Evolutionary conservation across 2,329 filamentous ascomycete species (phyloP).

Genomic region (Penicillium sp.): DNA sequence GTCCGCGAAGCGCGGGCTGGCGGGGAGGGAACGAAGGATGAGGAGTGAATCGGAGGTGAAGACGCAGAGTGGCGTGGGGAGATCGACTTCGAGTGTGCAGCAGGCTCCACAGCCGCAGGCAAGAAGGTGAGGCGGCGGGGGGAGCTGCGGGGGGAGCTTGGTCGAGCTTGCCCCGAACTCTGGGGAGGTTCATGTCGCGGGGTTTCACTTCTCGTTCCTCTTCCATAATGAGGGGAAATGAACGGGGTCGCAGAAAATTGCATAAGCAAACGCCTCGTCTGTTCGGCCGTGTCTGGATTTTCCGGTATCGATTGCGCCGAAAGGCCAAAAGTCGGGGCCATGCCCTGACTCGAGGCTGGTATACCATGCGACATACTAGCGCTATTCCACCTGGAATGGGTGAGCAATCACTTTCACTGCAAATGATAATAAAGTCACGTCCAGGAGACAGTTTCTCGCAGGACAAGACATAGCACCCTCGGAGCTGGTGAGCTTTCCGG

Average conservation of each 20-base stretch:
- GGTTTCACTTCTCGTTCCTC: neutral
- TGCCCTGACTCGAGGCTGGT: neutral
- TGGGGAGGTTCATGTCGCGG: neutral
- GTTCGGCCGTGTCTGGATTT: neutral
- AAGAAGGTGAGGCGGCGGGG: neutral
- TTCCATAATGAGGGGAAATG: neutral
- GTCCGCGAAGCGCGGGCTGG: neutral
- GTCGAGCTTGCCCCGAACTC: neutral
- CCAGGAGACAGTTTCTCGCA: neutral
- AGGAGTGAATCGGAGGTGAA: neutral
- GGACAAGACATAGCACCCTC: neutral
- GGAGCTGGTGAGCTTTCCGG: neutral
- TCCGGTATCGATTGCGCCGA: neutral
- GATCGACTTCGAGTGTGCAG: neutral
- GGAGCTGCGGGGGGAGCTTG: neutral
- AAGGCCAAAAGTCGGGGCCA: neutral
- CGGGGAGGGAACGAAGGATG: neutral
- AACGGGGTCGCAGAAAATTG: neutral
- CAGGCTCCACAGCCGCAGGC: neutral
- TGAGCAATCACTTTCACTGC: too few relatives aligned
- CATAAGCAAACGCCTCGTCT: neutral
- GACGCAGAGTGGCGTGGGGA: neutral
- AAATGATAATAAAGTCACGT: too few relatives aligned
- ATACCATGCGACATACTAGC: neutral
- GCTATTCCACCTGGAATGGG: neutral